phyloP scores from a whole-genome alignment of 148 eudicot genomes.

The Chenopodium album region DNA sequence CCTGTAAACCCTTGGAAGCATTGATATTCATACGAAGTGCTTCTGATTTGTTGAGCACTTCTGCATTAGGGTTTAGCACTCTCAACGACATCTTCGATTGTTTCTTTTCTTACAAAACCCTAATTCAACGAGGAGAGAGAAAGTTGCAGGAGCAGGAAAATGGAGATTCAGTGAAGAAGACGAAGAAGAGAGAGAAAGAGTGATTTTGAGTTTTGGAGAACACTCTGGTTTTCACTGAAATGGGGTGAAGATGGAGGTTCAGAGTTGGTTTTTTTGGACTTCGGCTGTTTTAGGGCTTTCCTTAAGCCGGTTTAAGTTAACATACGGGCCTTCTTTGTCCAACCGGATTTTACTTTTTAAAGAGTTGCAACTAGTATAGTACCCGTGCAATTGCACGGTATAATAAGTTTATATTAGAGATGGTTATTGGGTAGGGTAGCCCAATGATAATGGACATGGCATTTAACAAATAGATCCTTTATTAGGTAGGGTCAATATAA shows the following conservation, averaged over 20 bases:
- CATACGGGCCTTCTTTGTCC: background rate
- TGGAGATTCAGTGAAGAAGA: background rate
- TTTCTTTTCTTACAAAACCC: background rate
- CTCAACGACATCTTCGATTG: slow-evolving; percentile 61
- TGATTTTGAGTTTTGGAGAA: background rate
- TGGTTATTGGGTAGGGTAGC: too few species aligned
- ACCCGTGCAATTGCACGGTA: too few species aligned
- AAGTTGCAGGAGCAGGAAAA: background rate
- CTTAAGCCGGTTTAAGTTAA: too few species aligned
- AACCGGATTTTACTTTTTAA: background rate
- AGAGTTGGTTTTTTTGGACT: background rate
- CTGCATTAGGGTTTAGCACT: slow-evolving; percentile 87
- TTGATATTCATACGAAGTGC: slow-evolving; percentile 97
- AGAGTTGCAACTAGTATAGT: too few species aligned
- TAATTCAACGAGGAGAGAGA: background rate
- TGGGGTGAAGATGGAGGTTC: too few species aligned
- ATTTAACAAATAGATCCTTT: too few species aligned
- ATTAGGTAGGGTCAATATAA: too few species aligned
- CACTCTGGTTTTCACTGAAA: background rate
- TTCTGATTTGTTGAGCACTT: slow-evolving; percentile 92
- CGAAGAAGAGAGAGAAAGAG: slow-evolving; percentile 22
- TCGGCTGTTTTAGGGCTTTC: slow-evolving; percentile 34
- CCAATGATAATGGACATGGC: too few species aligned
- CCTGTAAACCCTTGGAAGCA: slow-evolving; percentile 92
- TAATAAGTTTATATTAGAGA: too few species aligned